These are phyloP conservation scores for Nemania serpens DNA, from an alignment of 2,329 filamentous ascomycete genomes.

Conservation along the genomic window DNA sequence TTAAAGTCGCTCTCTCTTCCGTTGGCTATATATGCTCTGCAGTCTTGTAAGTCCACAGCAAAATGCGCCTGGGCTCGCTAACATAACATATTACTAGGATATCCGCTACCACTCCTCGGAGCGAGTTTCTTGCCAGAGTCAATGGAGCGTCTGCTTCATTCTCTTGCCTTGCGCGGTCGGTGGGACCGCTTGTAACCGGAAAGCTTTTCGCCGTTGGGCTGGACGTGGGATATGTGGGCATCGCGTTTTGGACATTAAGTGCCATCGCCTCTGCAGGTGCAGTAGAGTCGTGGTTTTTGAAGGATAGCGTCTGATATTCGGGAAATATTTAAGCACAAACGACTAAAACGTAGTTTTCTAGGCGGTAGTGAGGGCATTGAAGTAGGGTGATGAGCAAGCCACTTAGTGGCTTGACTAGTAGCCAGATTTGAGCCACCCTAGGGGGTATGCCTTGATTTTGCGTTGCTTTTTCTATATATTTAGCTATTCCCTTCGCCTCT, in stretches of 20 bases:
- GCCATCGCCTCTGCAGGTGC: too few relatives aligned
- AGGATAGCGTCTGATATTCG: too few relatives aligned
- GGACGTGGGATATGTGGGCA: background rate
- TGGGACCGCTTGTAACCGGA: background rate
- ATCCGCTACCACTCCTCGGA: background rate
- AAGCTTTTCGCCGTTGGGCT: conserved; percentile 3
- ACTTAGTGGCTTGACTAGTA: too few relatives aligned
- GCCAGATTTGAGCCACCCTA: too few relatives aligned
- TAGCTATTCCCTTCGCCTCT: too few relatives aligned
- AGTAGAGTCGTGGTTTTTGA: too few relatives aligned
- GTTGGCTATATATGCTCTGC: background rate
- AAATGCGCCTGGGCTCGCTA: background rate
- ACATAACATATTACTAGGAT: background rate
- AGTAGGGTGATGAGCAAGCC: too few relatives aligned
- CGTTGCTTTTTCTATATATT: too few relatives aligned
- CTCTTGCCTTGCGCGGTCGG: conserved; percentile 4
- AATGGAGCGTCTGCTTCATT: background rate
- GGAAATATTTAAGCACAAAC: too few relatives aligned
- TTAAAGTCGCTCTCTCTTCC: background rate
- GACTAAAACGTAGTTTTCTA: too few relatives aligned
- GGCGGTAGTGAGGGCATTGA: too few relatives aligned
- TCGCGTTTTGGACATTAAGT: background rate
- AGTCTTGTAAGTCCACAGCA: background rate
- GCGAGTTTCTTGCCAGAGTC: background rate
- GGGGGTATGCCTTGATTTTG: too few relatives aligned